phyloP scores from a whole-genome alignment of 1,284 basidiomycete species.

The Heterobasidion annosum region DNA sequence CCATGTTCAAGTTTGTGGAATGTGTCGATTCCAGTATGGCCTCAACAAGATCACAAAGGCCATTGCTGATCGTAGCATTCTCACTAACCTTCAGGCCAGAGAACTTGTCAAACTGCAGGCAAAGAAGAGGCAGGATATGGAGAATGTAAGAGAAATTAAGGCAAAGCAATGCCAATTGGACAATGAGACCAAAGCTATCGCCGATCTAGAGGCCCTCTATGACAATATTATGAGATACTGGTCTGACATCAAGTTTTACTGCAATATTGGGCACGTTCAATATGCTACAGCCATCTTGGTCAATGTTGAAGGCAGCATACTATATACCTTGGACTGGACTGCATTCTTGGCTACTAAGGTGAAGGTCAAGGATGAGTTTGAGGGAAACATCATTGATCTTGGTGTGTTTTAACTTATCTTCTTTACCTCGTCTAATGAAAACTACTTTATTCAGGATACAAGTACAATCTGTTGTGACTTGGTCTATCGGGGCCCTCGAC shows the following conservation, averaged over 20 bases:
- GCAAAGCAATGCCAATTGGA: conserved; percentile 7
- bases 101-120: conserved; percentile 7
- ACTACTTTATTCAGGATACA: conserved; percentile 16
- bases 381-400: conserved; percentile 29
- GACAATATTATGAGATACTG: conserved; percentile 12
- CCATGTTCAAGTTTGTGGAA: conserved; percentile 18
- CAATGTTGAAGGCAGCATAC: conserved; percentile 16
- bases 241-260: conserved; percentile 11
- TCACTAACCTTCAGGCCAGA: conserved; percentile 13
- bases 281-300: conserved; percentile 21
- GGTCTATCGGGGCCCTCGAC: no score
- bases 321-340: conserved; percentile 20
- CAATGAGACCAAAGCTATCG: conserved; percentile 11
- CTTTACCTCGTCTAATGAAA: conserved; percentile 19
- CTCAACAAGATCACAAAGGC: background rate
- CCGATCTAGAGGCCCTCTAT: conserved; percentile 14
- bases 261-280: conserved; percentile 18
- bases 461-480: no score
- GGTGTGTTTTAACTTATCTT: conserved; percentile 16
- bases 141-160: conserved; percentile 15
- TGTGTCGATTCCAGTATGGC: conserved; percentile 4
- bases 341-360: conserved; percentile 17
- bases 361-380: conserved; percentile 23
- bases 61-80: background rate
- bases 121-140: conserved; percentile 10